Conservation (phyloP, 192 early-diverging fungal genomes). For the Coemansia sp. region DNA sequence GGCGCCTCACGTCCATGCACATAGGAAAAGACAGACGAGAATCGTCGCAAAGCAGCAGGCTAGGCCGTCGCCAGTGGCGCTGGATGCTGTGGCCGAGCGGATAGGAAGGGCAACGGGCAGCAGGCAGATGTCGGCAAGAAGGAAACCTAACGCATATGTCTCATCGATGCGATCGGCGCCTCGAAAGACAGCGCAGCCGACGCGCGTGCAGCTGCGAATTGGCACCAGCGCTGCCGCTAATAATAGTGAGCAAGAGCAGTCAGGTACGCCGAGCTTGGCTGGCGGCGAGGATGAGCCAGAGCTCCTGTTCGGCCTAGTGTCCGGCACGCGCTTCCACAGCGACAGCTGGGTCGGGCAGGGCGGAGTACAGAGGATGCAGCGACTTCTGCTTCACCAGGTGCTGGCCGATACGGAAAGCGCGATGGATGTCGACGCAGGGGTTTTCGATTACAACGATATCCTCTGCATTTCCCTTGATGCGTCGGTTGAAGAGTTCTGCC, state of each 20-base stretch:
- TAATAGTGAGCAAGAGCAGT: not conserved
- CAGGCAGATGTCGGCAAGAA: not conserved
- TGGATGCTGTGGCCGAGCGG: conserved; percentile 21
- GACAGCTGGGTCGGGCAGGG: conserved; percentile 42
- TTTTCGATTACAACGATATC: conserved; percentile 29
- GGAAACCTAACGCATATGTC: not conserved
- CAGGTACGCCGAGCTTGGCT: not conserved
- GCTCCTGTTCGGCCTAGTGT: conserved; percentile 11
- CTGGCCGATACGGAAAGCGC: not conserved
- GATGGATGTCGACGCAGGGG: not conserved
- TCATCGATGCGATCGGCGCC: not conserved
- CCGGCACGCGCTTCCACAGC: conserved; percentile 35
- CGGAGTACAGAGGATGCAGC: conserved; percentile 24
- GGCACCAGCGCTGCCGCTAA: not conserved
- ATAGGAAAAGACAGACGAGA: conserved; percentile 21
- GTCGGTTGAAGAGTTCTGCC: conserved; percentile 29
- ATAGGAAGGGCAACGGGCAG: conserved; percentile 7
- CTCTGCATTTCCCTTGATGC: conserved; percentile 29
- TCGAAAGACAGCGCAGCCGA: conserved; percentile 2
- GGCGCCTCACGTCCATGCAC: not conserved
- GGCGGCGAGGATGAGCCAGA: not conserved
- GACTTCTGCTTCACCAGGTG: conserved; percentile 5
- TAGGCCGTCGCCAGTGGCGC: not conserved
- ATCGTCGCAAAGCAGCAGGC: conserved; percentile 7
- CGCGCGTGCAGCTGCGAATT: not conserved